These are phyloP conservation scores for Ailanthus altissimus DNA, from an alignment of 345 rosid genomes.

Conservation along the genomic window DNA sequence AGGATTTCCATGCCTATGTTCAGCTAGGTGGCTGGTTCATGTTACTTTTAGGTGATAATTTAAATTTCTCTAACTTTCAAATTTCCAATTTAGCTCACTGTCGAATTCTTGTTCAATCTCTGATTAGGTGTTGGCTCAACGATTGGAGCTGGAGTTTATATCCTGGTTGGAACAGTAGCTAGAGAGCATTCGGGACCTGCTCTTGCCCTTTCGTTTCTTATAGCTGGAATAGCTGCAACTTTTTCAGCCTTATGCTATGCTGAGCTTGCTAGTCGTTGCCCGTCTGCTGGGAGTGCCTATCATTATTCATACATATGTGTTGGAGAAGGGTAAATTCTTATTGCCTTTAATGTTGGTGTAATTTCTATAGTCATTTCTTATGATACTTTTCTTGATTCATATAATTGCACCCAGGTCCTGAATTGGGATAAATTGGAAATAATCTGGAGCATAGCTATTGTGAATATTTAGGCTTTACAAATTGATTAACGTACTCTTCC, in stretches of 20 bases:
- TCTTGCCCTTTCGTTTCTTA: conserved; percentile 79
- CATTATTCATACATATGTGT: conserved; percentile 91
- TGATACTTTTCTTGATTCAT: not conserved
- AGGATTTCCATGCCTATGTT: not conserved
- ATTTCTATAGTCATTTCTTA: not conserved
- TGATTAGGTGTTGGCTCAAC: conserved; percentile 92
- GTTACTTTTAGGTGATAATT: not conserved
- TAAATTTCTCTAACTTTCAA: not conserved
- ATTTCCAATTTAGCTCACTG: not conserved
- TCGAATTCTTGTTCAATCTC: not conserved
- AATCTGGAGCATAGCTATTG: not conserved
- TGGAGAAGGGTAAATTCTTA: conserved; percentile 76
- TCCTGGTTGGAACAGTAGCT: conserved; percentile 95
- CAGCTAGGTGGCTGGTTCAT: not conserved
- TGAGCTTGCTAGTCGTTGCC: conserved; percentile 90
- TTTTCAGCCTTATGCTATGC: conserved; percentile 97
- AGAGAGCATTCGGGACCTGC: conserved; percentile 99
- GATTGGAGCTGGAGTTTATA: conserved; percentile 97
- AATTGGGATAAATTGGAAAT: not conserved
- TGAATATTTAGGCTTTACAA: not conserved
- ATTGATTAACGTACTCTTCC: not conserved
- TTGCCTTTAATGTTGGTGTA: not conserved
- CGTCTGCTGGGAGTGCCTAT: conserved; percentile 99
- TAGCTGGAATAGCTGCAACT: conserved; percentile 94
- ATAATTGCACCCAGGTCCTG: not conserved